phyloP scores from a whole-genome alignment of 169 alveolate species.

The Eimeria maxima region DNA sequence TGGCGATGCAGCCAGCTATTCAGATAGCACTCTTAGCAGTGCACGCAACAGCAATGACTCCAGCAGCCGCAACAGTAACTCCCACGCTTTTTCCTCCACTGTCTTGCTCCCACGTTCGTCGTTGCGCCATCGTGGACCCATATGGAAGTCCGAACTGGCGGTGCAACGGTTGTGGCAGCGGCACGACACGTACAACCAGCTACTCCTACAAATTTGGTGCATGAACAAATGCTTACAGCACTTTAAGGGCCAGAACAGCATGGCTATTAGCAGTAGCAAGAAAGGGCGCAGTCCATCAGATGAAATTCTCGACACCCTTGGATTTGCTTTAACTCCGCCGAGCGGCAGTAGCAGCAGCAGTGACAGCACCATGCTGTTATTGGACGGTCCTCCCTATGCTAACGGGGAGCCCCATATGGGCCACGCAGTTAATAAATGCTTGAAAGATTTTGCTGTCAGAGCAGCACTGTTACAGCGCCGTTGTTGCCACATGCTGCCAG shows the following conservation, averaged over 20 bases:
- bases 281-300: background rate
- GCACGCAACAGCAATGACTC: conserved; percentile 14
- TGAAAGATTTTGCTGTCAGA: conserved; percentile 89
- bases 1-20: background rate
- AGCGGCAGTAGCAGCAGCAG: conserved; percentile 1
- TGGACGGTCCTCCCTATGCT: conserved; percentile 96
- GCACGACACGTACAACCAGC: conserved; percentile 63
- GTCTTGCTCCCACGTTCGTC: conserved; percentile 63
- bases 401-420: conserved; percentile 94
- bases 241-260: background rate
- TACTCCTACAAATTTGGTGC: conserved; percentile 76
- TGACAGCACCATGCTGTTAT: conserved; percentile 73
- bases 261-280: background rate
- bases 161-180: conserved; percentile 79
- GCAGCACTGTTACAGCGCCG: conserved; percentile 87
- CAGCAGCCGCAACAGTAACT: conserved; percentile 16
- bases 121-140: conserved; percentile 29
- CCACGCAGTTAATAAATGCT: conserved; percentile 91
- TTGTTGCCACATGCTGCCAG: conserved; percentile 90
- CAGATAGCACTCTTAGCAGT: background rate
- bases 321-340: conserved; percentile 52
- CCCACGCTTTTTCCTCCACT: conserved; percentile 64
- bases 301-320: conserved; percentile 39
- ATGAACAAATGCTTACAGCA: conserved; percentile 56
- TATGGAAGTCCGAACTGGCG: conserved; percentile 71